Conservation (phyloP, 495 filamentous ascomycete species). For the Parathielavia hyrcaniae region DNA sequence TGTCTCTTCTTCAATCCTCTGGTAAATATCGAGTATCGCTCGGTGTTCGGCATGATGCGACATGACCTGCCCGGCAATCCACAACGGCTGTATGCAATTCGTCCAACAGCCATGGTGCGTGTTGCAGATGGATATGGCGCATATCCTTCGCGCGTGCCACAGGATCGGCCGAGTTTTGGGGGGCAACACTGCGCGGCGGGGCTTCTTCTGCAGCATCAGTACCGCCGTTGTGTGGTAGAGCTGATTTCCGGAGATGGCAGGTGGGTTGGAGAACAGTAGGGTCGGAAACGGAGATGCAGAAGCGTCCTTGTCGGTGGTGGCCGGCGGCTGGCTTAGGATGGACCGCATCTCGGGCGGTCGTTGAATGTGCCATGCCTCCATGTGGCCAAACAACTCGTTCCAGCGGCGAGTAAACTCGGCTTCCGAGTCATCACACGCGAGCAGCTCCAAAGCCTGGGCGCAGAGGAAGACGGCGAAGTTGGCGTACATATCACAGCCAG, state of each 20-base stretch:
- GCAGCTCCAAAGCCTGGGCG: not conserved
- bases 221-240: constrained; percentile 4
- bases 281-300: not conserved
- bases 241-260: constrained; percentile 5
- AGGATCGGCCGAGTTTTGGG: not conserved
- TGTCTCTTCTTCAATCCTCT: constrained; percentile 1
- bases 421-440: constrained; percentile 2
- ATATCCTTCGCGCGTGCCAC: constrained; percentile 7
- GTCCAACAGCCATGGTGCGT: constrained; percentile 8
- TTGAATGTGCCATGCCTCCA: not conserved
- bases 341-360: not conserved
- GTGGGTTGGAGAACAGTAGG: constrained; percentile 4
- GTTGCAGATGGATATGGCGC: constrained; percentile 3
- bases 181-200: constrained; percentile 1
- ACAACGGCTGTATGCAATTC: not conserved
- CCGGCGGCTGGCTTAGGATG: constrained; percentile 1
- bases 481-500: constrained; percentile 3
- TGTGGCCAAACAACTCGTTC: not conserved
- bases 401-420: constrained; percentile 1
- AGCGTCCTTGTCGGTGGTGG: not conserved
- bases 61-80: constrained; percentile 8
- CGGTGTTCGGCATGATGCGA: constrained; percentile 7
- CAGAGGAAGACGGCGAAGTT: constrained; percentile 3
- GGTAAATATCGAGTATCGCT: not conserved
- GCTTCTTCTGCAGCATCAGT: constrained; percentile 1